These are phyloP conservation scores for Bacidia gigantensis DNA, from an alignment of 495 filamentous ascomycete genomes.

Conservation along the genomic window DNA sequence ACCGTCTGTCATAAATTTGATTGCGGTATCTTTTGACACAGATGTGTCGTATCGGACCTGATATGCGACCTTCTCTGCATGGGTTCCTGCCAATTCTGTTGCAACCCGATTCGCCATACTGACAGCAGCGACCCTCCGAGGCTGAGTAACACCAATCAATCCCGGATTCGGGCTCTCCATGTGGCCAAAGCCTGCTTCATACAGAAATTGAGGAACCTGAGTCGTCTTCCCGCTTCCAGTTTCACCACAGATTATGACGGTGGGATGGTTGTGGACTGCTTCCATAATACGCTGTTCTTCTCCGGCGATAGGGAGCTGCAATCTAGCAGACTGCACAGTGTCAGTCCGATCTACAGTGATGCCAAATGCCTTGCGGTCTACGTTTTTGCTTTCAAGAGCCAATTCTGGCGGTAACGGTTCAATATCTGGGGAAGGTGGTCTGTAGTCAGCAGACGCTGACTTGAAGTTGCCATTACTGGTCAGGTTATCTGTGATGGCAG, in stretches of 20 bases:
- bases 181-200: constrained; percentile 84
- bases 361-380: constrained; percentile 57
- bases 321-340: constrained; percentile 62
- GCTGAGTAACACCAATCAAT: constrained; percentile 90
- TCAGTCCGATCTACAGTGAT: constrained; percentile 55
- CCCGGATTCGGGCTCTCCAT: constrained; percentile 64
- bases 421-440: constrained; percentile 46
- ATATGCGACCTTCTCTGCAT: constrained; percentile 60
- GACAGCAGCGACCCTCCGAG: constrained; percentile 80
- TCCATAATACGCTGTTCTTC: constrained; percentile 99
- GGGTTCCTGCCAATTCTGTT: constrained; percentile 60
- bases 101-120: constrained; percentile 90
- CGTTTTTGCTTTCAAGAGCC: constrained; percentile 43
- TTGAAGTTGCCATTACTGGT: neutral
- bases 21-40: constrained; percentile 66
- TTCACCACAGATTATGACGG: constrained; percentile 84
- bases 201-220: constrained; percentile 90
- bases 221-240: constrained; percentile 97
- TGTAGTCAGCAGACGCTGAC: constrained; percentile 32
- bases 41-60: constrained; percentile 92
- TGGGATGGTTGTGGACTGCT: constrained; percentile 76
- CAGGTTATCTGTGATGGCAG: neutral
- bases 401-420: constrained; percentile 69
- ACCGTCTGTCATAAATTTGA: constrained; percentile 99
- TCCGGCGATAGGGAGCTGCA: constrained; percentile 77